Base-by-base conservation (phyloP, 495 filamentous ascomycete genomes). In the Trichoderma parareesei region DNA sequence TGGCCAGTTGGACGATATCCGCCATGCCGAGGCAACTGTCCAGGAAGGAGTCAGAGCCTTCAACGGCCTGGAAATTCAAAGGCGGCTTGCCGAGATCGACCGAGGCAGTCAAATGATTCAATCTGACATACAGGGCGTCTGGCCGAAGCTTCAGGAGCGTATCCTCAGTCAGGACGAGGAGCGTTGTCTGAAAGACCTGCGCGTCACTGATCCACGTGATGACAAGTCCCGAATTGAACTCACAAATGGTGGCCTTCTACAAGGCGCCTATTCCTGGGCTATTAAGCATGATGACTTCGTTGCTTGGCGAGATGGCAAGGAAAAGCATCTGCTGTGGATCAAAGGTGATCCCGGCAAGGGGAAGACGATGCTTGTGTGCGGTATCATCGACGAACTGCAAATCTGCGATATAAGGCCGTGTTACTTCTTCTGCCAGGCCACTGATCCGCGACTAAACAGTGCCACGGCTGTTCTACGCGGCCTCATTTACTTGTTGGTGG, bases 291-390 rank as follows among this genome's bases (percentile, higher is more conserved):
- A 62, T 0, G 71, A 71, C n/a, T 82, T 81, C 74, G 66, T 66
- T 53, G 42, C 66, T 72, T 53, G 72, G 74, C 64, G 44, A 64
- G 6, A 20, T 42, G 35, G 9, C 7, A 20, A 16, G 35, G 60
- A 42, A 8, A 35, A 14, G 6, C 60, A 62, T 5, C 55, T 77
- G 70, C 64, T 77, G 67, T 71, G 69, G 55, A 78, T 81, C 66
- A 71, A 80, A 8, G 65, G 80, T 8, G 74, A 70, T 27, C 72
- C 73, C 49, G 77, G 77, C 18, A 82, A 73, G 60, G 78, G 78
- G 9, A 82, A 82, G 69, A 81, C 77, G n/a, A 82, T 82, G 79
- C 73, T 81, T 2, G 41, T 82, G 44, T 75, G 70, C 20, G 75
- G 73, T 27, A 71, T 79, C 55, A 75, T 79, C 57, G 66, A 77